phyloP scores from a whole-genome alignment of 2,329 filamentous ascomycete genomes.

The Aspergillus brasiliensis region DNA sequence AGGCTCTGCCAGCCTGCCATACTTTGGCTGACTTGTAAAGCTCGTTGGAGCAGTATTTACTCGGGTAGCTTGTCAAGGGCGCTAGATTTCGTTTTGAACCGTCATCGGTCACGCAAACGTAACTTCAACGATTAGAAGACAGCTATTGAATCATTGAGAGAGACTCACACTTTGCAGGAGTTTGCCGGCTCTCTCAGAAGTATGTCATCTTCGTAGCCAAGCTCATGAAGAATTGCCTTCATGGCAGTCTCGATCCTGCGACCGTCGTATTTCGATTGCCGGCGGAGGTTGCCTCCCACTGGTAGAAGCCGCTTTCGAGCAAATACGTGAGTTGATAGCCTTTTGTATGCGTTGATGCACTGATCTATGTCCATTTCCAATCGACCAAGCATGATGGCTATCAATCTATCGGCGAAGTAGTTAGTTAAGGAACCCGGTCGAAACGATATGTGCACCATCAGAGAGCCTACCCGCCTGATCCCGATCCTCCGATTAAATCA shows the following conservation, averaged over 20 bases:
- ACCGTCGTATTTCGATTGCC: conserved; percentile 33
- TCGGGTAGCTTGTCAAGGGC: conserved; percentile 36
- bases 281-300: conserved; percentile 11
- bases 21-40: conserved; percentile 33
- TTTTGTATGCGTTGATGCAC: conserved; percentile 46
- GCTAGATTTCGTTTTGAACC: conserved; percentile 32
- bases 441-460: neutral
- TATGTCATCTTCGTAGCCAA: conserved; percentile 26
- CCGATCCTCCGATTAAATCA: conserved; percentile 46
- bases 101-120: conserved; percentile 35
- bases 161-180: conserved; percentile 30
- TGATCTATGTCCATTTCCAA: conserved; percentile 49
- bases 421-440: neutral
- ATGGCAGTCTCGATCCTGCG: conserved; percentile 34
- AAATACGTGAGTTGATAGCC: conserved; percentile 43
- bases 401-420: conserved; percentile 35
- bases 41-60: conserved; percentile 26
- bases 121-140: conserved; percentile 12
- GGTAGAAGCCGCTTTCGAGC: conserved; percentile 25
- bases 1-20: conserved; percentile 49
- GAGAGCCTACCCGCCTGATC: conserved; percentile 38
- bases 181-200: conserved; percentile 29
- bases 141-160: neutral
- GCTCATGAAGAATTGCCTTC: conserved; percentile 26
- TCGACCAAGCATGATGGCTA: conserved; percentile 53